Base-by-base conservation (phyloP, 257 asterid species). In the Solanum virginianum region DNA sequence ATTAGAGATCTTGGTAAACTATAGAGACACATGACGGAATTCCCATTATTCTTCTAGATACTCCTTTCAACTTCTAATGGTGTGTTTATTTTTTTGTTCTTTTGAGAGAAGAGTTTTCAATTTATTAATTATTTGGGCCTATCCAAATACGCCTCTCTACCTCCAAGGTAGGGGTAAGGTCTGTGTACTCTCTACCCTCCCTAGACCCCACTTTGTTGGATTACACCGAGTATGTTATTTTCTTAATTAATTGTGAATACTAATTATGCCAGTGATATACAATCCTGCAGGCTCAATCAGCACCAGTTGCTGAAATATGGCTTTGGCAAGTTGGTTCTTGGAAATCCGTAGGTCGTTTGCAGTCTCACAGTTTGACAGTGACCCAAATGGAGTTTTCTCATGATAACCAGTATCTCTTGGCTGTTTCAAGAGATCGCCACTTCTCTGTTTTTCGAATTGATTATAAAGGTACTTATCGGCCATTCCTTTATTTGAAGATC, bases 361-460 rank as follows among this genome's bases (percentile, higher is more conserved):
- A 92, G 59, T 95, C 99, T 69, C 99, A 97, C 89, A 93, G 92
- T 85, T 89, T 95, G 88, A 97, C 99, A 47, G 99, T 97, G 57
- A 97, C 98, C 7, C 97, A 97, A 66, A 87, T 97, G 91, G 97
- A 97, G 87, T 97, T 97, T 87, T 97, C 98, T 75, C 92, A 91
- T 26, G 97, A 95, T 86, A 87, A 94, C 88, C 86, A 68, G 39
- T 93, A 88, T 84, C 99, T 95, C 75, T 90, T 97, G 89, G 86
- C 98, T 3, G 98, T 97, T 55, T 97, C 99, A 18, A 95, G 99
- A 87, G 99, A 97, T 88, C 98, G 99, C 68, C 95, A 97, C 87
- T 91, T 95, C 56, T 95, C 98, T 80, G 87, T 97, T 72, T 97
- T 97, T 72, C 88, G 90, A 41, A 94, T 97, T 72, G 89, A 88